These are phyloP conservation scores for Porcisia deanei DNA, from an alignment of 208 protist genomes.

Conservation along the genomic window DNA sequence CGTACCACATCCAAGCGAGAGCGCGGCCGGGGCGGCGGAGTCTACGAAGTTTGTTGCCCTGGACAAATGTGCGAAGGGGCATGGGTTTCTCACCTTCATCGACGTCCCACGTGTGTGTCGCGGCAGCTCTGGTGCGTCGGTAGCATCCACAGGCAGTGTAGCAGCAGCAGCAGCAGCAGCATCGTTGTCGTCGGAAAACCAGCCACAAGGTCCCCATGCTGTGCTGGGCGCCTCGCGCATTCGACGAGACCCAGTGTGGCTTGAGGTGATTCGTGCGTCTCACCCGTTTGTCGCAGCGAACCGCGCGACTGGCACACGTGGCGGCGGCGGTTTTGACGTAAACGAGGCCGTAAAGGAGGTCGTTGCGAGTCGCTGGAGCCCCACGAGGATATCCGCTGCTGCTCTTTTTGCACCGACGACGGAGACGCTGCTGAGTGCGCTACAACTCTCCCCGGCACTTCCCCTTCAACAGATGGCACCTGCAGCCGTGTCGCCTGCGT, in stretches of 20 bases:
- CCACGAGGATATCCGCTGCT: not conserved
- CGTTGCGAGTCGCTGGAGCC: not conserved
- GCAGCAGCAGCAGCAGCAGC: not conserved
- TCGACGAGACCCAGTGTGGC: conserved; percentile 64
- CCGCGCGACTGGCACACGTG: not conserved
- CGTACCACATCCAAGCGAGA: conserved; percentile 38
- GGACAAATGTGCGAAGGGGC: conserved; percentile 85
- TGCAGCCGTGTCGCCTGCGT: not conserved
- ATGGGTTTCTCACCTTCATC: conserved; percentile 81
- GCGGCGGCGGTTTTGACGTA: conserved; percentile 16
- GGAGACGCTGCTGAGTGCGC: conserved; percentile 30
- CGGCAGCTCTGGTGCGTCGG: not conserved
- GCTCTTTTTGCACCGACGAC: conserved; percentile 36
- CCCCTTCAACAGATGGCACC: conserved; percentile 39
- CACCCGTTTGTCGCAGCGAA: conserved; percentile 52
- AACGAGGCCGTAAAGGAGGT: not conserved
- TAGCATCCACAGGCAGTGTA: not conserved
- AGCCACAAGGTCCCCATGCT: not conserved
- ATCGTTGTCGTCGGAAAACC: not conserved
- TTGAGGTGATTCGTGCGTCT: conserved; percentile 55
- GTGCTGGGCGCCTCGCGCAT: conserved; percentile 33
- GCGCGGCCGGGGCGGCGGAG: not conserved
- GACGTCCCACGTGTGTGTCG: conserved; percentile 43
- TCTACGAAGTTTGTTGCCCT: conserved; percentile 76
- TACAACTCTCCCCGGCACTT: conserved; percentile 40